Evolutionary conservation across 2,329 filamentous ascomycete genomes (phyloP), one percentile per base, ranked within the genome.

Genomic region (Coleophoma eucalyptorum): DNA sequence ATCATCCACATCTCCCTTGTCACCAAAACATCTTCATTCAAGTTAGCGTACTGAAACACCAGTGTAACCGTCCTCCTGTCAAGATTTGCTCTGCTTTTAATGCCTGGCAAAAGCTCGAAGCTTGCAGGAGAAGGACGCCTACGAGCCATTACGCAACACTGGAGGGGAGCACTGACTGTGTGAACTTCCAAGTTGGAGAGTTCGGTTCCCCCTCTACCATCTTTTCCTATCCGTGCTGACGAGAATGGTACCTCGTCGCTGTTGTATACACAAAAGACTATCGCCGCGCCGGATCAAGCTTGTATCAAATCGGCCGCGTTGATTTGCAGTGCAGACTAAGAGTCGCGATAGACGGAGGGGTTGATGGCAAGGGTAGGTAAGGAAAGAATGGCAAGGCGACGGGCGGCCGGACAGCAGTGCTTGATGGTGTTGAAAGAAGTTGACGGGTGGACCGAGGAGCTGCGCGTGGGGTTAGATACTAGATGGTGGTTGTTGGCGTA

Each of bases 151-250:
- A 26, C 26, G 26, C 26, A 18, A 38, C 35, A 18, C 37, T 7
- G 31, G 37, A 10, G 11, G n/a, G 46, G 46, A n/a, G 34, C 55
- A 67, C 66, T 65, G 33, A 68, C 92, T 97, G 93, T 73, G 93
- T 97, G 78, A 97, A 97, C 81, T 97, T 97, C 93, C 93, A 97
- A 76, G 92, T 97, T 70, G 92, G 92, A 77, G 90, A 87, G 80
- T 84, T 90, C 76, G 88, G 81, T 78, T 96, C 91, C 78, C 87
- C 88, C 83, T 97, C 92, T 79, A 94, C 92, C 92, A 97, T 97
- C 78, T 87, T 93, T 75, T 69, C 62, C 62, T 53, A 57, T 53
- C 65, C 57, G 54, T 61, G 54, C 51, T 54, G 62, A 62, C 58
- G 61, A 64, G 58, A 60, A 57, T 33, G 50, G 35, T 48, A 57